A percentile compares a stretch with the other conserved stretches of the same genome.
Evolutionary conservation across 2,329 filamentous ascomycete species (phyloP).

Genomic region (Penicillium sp.): DNA sequence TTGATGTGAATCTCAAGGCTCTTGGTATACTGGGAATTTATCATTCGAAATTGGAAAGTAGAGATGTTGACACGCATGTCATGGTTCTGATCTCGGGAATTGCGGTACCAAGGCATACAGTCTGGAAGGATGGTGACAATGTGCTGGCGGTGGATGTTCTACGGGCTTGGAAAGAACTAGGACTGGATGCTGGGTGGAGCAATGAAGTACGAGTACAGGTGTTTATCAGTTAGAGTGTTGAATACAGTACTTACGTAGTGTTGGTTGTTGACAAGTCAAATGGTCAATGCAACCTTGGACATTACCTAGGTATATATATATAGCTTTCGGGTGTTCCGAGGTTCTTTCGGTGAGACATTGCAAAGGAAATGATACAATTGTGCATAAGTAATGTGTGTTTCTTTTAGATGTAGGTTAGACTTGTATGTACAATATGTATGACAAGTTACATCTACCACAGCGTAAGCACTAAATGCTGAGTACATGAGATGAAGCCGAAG

Average conservation of each 20-base stretch:
- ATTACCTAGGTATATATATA: neutral
- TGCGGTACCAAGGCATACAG: conserved; percentile 64
- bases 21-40: conserved; percentile 70
- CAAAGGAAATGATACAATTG: no score
- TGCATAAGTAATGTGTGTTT: no score
- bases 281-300: no score
- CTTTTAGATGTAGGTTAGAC: no score
- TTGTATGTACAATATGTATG: no score
- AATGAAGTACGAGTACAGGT: conserved; percentile 74
- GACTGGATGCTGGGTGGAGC: conserved; percentile 67
- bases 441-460: neutral
- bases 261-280: no score
- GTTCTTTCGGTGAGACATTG: no score
- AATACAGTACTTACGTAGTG: no score
- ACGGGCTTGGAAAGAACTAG: conserved; percentile 72
- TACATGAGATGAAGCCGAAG: no score
- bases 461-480: no score
- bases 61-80: conserved; percentile 62
- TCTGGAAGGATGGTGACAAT: conserved; percentile 48
- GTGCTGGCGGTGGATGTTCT: conserved; percentile 75
- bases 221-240: conserved; percentile 38
- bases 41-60: conserved; percentile 62
- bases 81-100: conserved; percentile 71
- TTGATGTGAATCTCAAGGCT: conserved; percentile 72
- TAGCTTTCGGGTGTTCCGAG: no score